A percentile compares a stretch with the other conserved stretches of the same genome.
These are phyloP conservation scores for Pseudovirgaria hyperparasitica DNA, from an alignment of 2,329 filamentous ascomycete genomes.

Conservation along the genomic window DNA sequence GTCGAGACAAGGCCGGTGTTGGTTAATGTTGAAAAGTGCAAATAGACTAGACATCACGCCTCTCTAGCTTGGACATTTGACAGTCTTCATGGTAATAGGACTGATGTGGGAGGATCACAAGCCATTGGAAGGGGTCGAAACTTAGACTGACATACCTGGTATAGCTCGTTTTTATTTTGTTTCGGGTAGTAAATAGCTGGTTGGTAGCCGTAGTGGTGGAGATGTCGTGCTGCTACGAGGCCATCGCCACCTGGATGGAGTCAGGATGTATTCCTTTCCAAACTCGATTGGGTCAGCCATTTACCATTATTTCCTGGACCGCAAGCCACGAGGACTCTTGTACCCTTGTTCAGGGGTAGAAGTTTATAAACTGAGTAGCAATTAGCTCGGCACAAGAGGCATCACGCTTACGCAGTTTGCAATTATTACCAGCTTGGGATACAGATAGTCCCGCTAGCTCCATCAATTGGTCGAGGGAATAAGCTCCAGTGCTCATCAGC, in stretches of 20 bases:
- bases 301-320: constrained; percentile 59
- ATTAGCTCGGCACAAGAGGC: background rate
- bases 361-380: constrained; percentile 58
- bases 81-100: too few relatives aligned
- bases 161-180: constrained; percentile 77
- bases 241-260: constrained; percentile 65
- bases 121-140: background rate
- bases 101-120: constrained; percentile 1
- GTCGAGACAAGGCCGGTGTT: background rate
- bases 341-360: constrained; percentile 61
- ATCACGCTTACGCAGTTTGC: background rate
- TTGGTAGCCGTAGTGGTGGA: constrained; percentile 82
- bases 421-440: constrained; percentile 61
- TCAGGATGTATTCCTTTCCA: background rate
- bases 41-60: too few relatives aligned
- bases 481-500: constrained; percentile 78
- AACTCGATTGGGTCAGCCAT: background rate
- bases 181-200: constrained; percentile 91
- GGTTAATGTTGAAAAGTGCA: constrained; percentile 1
- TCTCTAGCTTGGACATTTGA: too few relatives aligned
- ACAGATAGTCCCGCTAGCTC: constrained; percentile 88
- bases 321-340: constrained; percentile 72
- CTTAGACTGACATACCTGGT: constrained; percentile 61
- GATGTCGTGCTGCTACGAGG: constrained; percentile 82
- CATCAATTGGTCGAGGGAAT: constrained; percentile 95